phyloP scores from a whole-genome alignment of 495 filamentous ascomycete species.

The Usnea hakonensis region DNA sequence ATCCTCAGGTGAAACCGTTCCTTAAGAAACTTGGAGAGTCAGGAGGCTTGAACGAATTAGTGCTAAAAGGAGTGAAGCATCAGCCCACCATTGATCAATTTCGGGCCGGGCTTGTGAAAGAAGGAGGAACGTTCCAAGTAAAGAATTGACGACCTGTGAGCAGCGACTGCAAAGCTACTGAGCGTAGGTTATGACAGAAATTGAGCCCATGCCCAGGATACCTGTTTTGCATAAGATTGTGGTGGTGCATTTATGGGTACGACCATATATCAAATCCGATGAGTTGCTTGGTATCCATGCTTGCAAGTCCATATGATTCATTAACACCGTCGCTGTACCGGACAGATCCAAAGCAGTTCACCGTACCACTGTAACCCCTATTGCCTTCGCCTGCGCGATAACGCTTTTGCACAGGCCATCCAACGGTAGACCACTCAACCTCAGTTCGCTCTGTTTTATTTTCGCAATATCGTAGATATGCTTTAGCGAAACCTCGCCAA shows the following conservation, averaged over 20 bases:
- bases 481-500: constrained; percentile 83
- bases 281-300: background rate
- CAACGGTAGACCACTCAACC: constrained; percentile 70
- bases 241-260: background rate
- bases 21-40: constrained; percentile 17
- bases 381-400: constrained; percentile 79
- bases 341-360: constrained; percentile 31
- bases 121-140: constrained; percentile 16
- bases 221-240: background rate
- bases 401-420: constrained; percentile 79
- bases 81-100: constrained; percentile 20
- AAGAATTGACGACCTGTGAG: background rate
- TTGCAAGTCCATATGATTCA: background rate
- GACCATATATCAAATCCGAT: background rate
- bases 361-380: constrained; percentile 73
- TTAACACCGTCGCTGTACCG: constrained; percentile 9
- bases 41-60: constrained; percentile 16
- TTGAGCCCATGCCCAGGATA: background rate
- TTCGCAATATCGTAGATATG: constrained; percentile 97
- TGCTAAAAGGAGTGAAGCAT: constrained; percentile 18
- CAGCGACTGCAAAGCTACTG: background rate
- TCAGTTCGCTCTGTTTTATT: constrained; percentile 81
- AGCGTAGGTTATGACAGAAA: background rate
- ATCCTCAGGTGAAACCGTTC: constrained; percentile 19
- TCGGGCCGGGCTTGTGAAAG: constrained; percentile 10